Evolutionary conservation across 2,329 filamentous ascomycete genomes (phyloP).

Genomic region (Talaromyces rugulosus): DNA sequence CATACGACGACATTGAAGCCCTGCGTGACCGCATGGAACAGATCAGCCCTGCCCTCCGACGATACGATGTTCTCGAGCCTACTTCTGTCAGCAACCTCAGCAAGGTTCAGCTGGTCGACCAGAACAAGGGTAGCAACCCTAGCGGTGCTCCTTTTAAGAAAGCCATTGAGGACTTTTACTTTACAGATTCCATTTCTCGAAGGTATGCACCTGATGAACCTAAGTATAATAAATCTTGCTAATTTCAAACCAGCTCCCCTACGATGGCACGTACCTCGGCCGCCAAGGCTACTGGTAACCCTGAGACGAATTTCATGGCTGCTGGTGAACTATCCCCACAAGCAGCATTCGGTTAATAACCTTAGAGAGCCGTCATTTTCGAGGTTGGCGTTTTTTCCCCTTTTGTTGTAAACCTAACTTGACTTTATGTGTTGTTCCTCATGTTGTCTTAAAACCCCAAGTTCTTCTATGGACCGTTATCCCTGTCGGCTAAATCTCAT

Average conservation of each 20-base stretch:
- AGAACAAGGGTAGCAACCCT: constrained; percentile 83
- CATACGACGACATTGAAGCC: constrained; percentile 87
- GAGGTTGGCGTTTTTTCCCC: constrained; percentile 13
- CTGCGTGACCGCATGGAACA: constrained; percentile 92
- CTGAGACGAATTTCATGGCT: constrained; percentile 75
- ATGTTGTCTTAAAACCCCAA: neutral
- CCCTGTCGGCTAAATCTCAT: neutral
- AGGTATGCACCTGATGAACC: constrained; percentile 56
- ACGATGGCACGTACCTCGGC: constrained; percentile 98
- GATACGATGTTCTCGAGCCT: constrained; percentile 87
- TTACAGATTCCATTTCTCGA: constrained; percentile 94
- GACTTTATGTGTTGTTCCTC: constrained; percentile 6
- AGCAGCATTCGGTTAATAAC: constrained; percentile 29
- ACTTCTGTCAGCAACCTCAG: constrained; percentile 69
- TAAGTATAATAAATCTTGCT: neutral
- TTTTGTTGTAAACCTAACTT: constrained; percentile 2
- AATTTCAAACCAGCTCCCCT: constrained; percentile 65
- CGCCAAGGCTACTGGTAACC: constrained; percentile 77
- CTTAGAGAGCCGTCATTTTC: constrained; percentile 2
- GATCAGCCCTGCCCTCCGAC: constrained; percentile 82
- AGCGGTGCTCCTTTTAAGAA: constrained; percentile 72
- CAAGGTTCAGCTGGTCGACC: constrained; percentile 92
- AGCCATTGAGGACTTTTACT: constrained; percentile 94
- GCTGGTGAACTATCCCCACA: constrained; percentile 52
- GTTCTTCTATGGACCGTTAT: constrained; percentile 8